Evolutionary conservation across 352 stramenopile species (phyloP), one percentile per base, ranked within the genome.

Genomic region (Blastocystis sp.): DNA sequence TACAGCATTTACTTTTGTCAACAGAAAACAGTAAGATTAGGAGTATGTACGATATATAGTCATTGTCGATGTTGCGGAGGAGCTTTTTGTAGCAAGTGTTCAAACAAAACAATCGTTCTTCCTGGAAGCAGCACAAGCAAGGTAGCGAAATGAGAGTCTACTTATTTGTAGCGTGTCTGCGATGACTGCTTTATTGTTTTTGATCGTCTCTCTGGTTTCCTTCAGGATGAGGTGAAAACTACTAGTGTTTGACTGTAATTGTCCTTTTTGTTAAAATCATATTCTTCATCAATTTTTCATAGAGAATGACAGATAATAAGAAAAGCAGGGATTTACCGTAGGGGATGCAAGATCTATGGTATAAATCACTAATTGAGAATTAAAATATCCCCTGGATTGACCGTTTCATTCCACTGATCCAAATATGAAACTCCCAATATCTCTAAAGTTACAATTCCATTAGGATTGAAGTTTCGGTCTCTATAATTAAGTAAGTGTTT

Each of bases 111-210:
- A 9, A 39, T 80, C 11, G 39, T n/a, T 4, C 50, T 80, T 13
- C 70, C 70, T 8, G 43, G 43, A 18, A n/a, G 7, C 11, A n/a
- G 56, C 0, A 8, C 26, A 15, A 1, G n/a, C 0, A n/a, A 80
- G 23, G 70, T 80, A 45, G 20, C 7, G n/a, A 7, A 62, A 5
- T n/a, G n/a, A 1, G 29, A 11, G 2, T 18, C 15, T 63, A 0
- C 45, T 80, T 41, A 80, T 20, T 47, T 62, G 41, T 80, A 80
- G 70, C 70, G 70, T 63, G 70, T 80, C 4, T 80, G 70, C 39
- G 70, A 80, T 37, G 70, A 80, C 5, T 80, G 70, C 45, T 80
- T 80, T 37, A 66, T 62, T 45, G 39, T 80, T 41, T 80, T 80
- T 26, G 70, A 80, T 41, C 41, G 70, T 43, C 47, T 80, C 0